Evolutionary conservation across 768 basidiomycete genomes (phyloP).

Genomic region (Hericium alpestre): DNA sequence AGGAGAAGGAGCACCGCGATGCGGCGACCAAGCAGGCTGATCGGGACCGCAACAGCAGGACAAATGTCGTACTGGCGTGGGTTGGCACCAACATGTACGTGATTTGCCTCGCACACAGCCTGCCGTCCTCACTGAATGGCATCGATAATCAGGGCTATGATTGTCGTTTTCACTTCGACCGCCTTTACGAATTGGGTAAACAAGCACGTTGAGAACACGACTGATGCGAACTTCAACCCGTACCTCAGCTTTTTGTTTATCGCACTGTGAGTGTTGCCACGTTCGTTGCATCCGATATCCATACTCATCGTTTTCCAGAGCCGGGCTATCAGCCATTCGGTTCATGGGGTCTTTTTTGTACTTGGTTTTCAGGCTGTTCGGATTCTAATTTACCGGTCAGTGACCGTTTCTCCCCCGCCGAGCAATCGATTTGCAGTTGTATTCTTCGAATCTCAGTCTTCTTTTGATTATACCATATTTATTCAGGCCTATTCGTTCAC

Average conservation of each 20-base stretch:
- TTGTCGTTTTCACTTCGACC: constrained; percentile 63
- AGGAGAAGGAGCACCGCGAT: constrained; percentile 73
- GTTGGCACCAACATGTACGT: constrained; percentile 76
- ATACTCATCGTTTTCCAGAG: constrained; percentile 29
- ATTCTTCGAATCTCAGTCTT: not conserved
- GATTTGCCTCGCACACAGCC: constrained; percentile 6
- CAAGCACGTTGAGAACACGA: constrained; percentile 37
- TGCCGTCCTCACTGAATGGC: constrained; percentile 7
- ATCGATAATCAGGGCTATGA: constrained; percentile 41
- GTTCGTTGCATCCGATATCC: not conserved
- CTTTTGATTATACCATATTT: not conserved
- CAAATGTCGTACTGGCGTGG: constrained; percentile 78
- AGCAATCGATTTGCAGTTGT: not conserved
- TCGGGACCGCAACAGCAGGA: constrained; percentile 73
- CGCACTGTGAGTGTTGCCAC: constrained; percentile 32
- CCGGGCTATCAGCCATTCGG: constrained; percentile 70
- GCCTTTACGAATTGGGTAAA: constrained; percentile 70
- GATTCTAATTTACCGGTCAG: constrained; percentile 29
- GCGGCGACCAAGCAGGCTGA: constrained; percentile 85
- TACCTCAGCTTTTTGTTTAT: constrained; percentile 79
- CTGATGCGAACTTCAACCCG: constrained; percentile 68
- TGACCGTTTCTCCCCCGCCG: not conserved
- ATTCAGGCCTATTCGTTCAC: not conserved
- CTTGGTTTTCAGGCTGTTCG: constrained; percentile 65
- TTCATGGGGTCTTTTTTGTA: constrained; percentile 74